Evolutionary conservation across 1,139 yeast genomes (phyloP).

Genomic region (Arxiozyma telluris): DNA sequence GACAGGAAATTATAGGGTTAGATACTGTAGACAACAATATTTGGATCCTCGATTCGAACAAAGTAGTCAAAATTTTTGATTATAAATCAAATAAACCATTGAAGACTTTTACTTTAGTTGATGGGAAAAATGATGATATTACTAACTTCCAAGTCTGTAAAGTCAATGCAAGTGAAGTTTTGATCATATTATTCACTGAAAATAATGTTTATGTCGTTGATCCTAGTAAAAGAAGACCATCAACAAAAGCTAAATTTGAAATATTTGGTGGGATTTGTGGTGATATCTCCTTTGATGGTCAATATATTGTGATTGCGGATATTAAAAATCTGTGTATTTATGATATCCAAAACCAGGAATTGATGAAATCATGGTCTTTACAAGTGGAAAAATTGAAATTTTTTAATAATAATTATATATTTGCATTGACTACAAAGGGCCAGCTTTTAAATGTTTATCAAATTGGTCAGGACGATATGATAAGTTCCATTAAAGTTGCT

Average conservation of each 20-base stretch:
- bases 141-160: constrained; percentile 20
- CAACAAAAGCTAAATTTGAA: constrained; percentile 19
- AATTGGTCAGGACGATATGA: constrained; percentile 8
- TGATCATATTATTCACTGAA: constrained; percentile 17
- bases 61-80: constrained; percentile 26
- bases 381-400: constrained; percentile 17
- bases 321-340: constrained; percentile 15
- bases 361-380: constrained; percentile 18
- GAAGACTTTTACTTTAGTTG: constrained; percentile 28
- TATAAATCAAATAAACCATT: constrained; percentile 24
- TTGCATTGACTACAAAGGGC: constrained; percentile 18
- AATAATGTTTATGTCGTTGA: constrained; percentile 25
- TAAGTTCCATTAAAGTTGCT: constrained; percentile 17
- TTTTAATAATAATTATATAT: constrained; percentile 13
- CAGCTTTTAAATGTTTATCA: constrained; percentile 13
- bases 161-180: constrained; percentile 9
- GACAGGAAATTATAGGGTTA: constrained; percentile 22
- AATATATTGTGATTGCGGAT: constrained; percentile 19
- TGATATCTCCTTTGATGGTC: constrained; percentile 16
- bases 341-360: constrained; percentile 12
- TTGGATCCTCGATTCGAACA: constrained; percentile 28
- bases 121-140: constrained; percentile 26
- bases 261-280: constrained; percentile 15
- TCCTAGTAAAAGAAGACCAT: constrained; percentile 29
- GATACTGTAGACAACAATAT: constrained; percentile 20